Base-by-base conservation (phyloP, 305 asterid genomes). In the Solanum hybrid region DNA sequence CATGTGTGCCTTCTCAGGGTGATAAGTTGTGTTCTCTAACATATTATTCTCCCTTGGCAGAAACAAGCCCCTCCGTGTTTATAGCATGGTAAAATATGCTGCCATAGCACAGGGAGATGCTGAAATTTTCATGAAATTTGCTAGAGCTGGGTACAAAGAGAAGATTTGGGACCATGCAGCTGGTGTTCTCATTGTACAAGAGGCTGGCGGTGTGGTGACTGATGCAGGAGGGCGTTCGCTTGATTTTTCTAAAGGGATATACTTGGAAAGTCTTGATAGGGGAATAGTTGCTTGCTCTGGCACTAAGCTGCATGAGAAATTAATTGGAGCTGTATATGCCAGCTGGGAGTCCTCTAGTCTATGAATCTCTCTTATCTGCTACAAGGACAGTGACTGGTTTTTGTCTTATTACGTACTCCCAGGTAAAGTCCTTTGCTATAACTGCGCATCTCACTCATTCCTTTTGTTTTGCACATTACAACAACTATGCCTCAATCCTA, bases 91-190 rank as follows among this genome's bases (percentile, higher is more conserved):
- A 34, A 95, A 95, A 85, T 95, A 95, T 87, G 98, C 96, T n/a
- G 96, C 98, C 92, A 95, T 95, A 93, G 98, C 98, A 35, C 92
- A 95, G 51, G 97, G 98, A 83, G 96, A 95, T 91, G 98, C 97
- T 69, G 98, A 95, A 89, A 95, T 95, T 39, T 95, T 93, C 92
- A 94, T 95, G 97, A 95, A 93, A 92, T 95, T 95, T 81, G 96
- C 96, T 16, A 91, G 95, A 91, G 92, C 96, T 2, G 94, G 95
- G 75, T 95, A 95, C 90, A 95, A 95, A 92, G 98, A 95, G 93
- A 95, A 95, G 92, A 95, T 94, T 86, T 95, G 98, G 97, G 98
- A 95, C 91, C 98, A 95, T 77, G 98, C 98, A 76, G 97, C 98
- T 84, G 98, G 98, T 40, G 96, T 95, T 89, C 94, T 95, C 86